Base-by-base conservation (phyloP, 2,329 filamentous ascomycete species). In the Penicillium palitans region DNA sequence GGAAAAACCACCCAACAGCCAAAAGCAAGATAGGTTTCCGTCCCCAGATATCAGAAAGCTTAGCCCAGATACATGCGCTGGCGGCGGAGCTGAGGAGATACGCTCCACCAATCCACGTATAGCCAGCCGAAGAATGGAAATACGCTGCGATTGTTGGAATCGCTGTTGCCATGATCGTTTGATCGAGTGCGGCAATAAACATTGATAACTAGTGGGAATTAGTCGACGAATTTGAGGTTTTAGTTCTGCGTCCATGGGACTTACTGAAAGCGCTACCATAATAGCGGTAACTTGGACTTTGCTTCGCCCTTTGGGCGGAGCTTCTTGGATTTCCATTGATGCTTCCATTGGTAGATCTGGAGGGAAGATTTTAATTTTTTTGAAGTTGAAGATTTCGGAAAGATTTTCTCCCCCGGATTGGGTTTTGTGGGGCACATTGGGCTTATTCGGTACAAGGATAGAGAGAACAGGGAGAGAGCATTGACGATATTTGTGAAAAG, bases 21-120 rank as follows among this genome's bases (percentile, higher is more conserved):
- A 71, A 62, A 10, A 86, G 69, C 3, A 85, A 66, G 37, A 84
- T 82, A 3, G 77, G 74, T 62, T 85, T 85, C 2, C 83, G 77
- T 17, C 83, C 83, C 80, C 81, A 85, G 37, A 85, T 85, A 62
- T 86, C 83, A 3, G 77, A 80, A 1, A 83, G 65, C 51, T 83
- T 84, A 4, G 87, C 88, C 89, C 89, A 92, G n/a, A 88, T 83
- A 0, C 89, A 88, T 0, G 83, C 84, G 2, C 81, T 81, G 0
- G 88, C 86, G 0, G 88, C 86, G 66, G 85, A 86, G 17, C 86
- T 87, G 12, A 93, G 83, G 4, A 91, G 78, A 71, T 89, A 93
- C 0, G 89, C 85, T 29, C 83, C 86, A 1, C 89, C 90, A 60
- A 93, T 89, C 90, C 90, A 93, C 15, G 87, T 86, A 74, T 91